These are phyloP conservation scores for Dichotomopilus funicola DNA, from an alignment of 2,329 filamentous ascomycete species.

Conservation along the genomic window DNA sequence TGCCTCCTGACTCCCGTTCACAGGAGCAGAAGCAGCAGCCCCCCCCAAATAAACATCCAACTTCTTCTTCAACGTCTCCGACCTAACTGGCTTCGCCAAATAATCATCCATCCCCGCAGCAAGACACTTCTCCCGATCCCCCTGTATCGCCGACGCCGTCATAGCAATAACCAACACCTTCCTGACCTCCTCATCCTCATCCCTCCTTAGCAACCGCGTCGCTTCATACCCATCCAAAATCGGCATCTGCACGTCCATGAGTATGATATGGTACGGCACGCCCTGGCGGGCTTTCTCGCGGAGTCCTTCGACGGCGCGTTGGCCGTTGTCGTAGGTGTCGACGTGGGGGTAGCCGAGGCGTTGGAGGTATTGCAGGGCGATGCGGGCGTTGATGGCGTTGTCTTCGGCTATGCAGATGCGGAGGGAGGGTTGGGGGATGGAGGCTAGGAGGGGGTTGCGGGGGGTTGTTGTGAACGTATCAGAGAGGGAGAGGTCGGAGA, in stretches of 20 bases:
- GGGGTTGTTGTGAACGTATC: no score
- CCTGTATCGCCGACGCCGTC: constrained; percentile 92
- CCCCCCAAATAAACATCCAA: constrained; percentile 47
- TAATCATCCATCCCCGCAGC: constrained; percentile 98
- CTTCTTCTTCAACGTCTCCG: constrained; percentile 78
- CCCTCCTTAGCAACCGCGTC: constrained; percentile 72
- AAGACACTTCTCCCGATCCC: constrained; percentile 91
- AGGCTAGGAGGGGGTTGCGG: constrained; percentile 43
- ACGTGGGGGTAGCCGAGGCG: constrained; percentile 76
- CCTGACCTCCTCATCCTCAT: constrained; percentile 67
- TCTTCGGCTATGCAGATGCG: constrained; percentile 92
- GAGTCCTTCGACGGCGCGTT: constrained; percentile 82
- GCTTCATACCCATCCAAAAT: constrained; percentile 89
- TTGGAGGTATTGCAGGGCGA: constrained; percentile 83
- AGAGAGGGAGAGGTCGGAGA: no score
- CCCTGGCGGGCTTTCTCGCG: constrained; percentile 63
- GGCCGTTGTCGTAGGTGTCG: constrained; percentile 83
- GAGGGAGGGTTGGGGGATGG: constrained; percentile 68
- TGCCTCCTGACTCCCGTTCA: no score
- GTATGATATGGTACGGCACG: constrained; percentile 76
- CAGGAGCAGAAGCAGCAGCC: not conserved
- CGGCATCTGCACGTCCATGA: constrained; percentile 98
- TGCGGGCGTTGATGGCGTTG: constrained; percentile 90
- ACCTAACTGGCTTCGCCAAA: constrained; percentile 88
- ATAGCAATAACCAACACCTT: constrained; percentile 92